Evolutionary conservation across 345 rosid genomes (phyloP).

Genomic region (Fremontodendron californicum): DNA sequence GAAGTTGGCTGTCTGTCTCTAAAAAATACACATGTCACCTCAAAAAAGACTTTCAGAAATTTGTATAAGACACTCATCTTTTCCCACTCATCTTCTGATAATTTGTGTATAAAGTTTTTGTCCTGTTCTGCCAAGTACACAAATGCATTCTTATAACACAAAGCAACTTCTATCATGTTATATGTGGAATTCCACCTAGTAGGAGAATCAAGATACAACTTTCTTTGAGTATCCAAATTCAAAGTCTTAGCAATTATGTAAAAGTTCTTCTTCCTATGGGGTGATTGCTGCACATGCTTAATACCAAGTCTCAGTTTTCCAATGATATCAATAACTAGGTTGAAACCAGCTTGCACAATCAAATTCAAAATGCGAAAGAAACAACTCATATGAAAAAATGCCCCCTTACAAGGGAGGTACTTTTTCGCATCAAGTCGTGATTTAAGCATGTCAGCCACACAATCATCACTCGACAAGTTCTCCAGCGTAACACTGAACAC

Average conservation of each 20-base stretch:
- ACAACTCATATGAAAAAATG: conserved; percentile 17
- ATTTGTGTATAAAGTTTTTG: conserved; percentile 16
- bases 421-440: conserved; percentile 17
- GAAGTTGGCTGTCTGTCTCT: conserved; percentile 21
- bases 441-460: conserved; percentile 23
- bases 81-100: conserved; percentile 29
- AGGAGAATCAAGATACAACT: conserved; percentile 24
- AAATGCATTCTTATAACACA: conserved; percentile 24
- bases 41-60: conserved; percentile 24
- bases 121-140: conserved; percentile 19
- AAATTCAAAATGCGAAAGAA: conserved; percentile 20
- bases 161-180: conserved; percentile 26
- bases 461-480: conserved; percentile 14
- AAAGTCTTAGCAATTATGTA: conserved; percentile 22
- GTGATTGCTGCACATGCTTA: conserved; percentile 27
- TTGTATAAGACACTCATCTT: conserved; percentile 16
- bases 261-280: conserved; percentile 20
- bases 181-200: conserved; percentile 26
- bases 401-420: conserved; percentile 22
- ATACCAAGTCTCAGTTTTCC: conserved; percentile 20
- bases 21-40: conserved; percentile 17
- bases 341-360: conserved; percentile 24
- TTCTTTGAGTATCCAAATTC: conserved; percentile 17
- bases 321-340: conserved; percentile 16
- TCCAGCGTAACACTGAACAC: conserved; percentile 23